phyloP scores from a whole-genome alignment of 2,329 filamentous ascomycete species.

The Elsinoe fawcettii region DNA sequence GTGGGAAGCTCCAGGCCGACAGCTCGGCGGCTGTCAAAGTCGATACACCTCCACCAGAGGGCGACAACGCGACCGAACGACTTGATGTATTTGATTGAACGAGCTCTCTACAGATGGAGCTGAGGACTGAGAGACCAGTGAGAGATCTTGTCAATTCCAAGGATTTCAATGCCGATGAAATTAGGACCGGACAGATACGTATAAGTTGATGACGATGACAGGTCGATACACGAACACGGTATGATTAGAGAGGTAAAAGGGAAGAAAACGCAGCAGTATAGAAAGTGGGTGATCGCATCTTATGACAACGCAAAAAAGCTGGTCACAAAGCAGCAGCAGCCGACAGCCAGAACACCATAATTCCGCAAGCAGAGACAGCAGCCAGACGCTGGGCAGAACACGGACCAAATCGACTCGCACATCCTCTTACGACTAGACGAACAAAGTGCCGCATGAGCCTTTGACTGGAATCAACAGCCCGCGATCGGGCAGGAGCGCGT shows the following conservation, averaged over 20 bases:
- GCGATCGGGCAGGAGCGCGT: slow-evolving; percentile 3
- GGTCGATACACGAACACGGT: background rate
- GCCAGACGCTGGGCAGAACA: slow-evolving; percentile 11
- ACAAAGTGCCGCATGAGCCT: slow-evolving; percentile 7
- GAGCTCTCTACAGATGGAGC: background rate
- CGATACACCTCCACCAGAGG: slow-evolving; percentile 4
- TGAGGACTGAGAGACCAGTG: background rate
- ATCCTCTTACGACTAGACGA: slow-evolving; percentile 1
- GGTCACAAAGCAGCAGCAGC: slow-evolving; percentile 7
- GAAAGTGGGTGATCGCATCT: slow-evolving; percentile 14
- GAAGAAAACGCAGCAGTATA: slow-evolving; percentile 5
- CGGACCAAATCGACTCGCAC: slow-evolving; percentile 3
- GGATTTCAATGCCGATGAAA: slow-evolving; percentile 3
- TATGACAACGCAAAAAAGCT: slow-evolving; percentile 11
- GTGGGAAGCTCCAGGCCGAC: background rate
- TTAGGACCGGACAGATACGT: background rate
- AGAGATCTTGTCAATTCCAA: background rate
- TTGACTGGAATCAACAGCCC: background rate
- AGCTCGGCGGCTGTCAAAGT: slow-evolving; percentile 10
- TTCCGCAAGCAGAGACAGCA: background rate
- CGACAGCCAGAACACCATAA: slow-evolving; percentile 9
- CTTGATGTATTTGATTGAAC: background rate
- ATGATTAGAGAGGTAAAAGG: background rate
- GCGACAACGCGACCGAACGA: slow-evolving; percentile 7
- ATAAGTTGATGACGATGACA: slow-evolving; percentile 1